These are phyloP conservation scores for Catenaria anguillulae DNA, from an alignment of 371 early-diverging fungal species.

Conservation along the genomic window DNA sequence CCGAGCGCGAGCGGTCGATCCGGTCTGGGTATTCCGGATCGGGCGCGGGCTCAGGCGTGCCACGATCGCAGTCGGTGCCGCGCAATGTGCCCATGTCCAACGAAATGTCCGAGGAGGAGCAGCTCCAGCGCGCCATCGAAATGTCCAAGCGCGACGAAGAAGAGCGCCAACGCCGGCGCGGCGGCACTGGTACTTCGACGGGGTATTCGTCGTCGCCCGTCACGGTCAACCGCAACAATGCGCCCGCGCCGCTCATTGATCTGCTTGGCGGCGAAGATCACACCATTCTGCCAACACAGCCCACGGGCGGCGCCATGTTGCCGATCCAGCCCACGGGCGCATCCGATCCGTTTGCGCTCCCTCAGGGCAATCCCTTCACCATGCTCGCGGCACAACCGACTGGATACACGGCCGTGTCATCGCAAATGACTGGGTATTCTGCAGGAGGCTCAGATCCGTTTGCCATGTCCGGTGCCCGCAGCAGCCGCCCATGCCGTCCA, in stretches of 20 bases:
- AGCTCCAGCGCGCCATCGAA: constrained; percentile 7
- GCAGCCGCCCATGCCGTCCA: not conserved
- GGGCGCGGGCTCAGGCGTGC: no score
- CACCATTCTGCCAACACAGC: not conserved
- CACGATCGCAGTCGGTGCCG: not conserved
- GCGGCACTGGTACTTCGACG: not conserved
- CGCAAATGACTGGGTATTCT: not conserved
- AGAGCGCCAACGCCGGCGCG: constrained; percentile 5
- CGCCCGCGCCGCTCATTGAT: constrained; percentile 8
- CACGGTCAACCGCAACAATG: not conserved
- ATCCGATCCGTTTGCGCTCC: constrained; percentile 3
- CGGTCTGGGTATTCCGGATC: constrained; percentile 10
- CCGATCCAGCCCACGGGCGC: constrained; percentile 4
- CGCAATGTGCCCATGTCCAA: not conserved
- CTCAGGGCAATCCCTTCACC: constrained; percentile 2
- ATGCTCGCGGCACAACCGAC: not conserved
- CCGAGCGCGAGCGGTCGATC: constrained; percentile 32
- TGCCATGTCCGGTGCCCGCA: not conserved
- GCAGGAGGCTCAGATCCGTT: no score
- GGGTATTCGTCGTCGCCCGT: not conserved
- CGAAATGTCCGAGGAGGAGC: constrained; percentile 7
- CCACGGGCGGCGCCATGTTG: not conserved
- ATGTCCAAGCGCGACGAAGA: constrained; percentile 8
- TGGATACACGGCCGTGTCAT: not conserved
- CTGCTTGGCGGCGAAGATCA: constrained; percentile 5